Base-by-base conservation (phyloP, 78 protist species). In the Dictyostelium intermedium region DNA sequence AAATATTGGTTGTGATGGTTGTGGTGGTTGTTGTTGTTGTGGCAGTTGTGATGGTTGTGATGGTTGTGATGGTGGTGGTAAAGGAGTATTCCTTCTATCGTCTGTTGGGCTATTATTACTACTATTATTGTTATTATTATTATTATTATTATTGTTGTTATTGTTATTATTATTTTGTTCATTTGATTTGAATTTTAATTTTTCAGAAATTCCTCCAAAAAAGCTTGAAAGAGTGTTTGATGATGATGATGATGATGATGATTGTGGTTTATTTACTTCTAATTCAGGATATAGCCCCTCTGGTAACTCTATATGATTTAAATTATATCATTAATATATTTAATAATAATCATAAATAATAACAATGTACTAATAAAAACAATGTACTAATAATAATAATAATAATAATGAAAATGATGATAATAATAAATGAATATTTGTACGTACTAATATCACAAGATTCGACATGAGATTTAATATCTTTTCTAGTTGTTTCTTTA, bases 391-490 rank as follows among this genome's bases (percentile, higher is more conserved):
- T n/a, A n/a, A n/a, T n/a, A n/a, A n/a, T 50, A 50, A 5, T 27
- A 66, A n/a, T 23, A 23, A 8, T 66, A 23, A 23, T 23, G 11
- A 66, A 35, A 5, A 78, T 20, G 10, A 9, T n/a, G n/a, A 78
- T 4, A 78, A 16, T 78, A 9, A 78, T 32, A n/a, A 5, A 41
- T 5, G 2, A 9, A 78, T n/a, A 16, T 13, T 18, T 4, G 61
- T 32, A 83, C 82, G 50, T 84, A 84, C 84, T 76, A 23, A 89
- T 89, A 13, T 10, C 34, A 89, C 93, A 89, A 4, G 93, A 80
- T 43, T 50, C 83, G 7, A 89, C 93, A 66, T 89, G 93, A 1
- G 25, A 30, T 27, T 63, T 41, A 14, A 89, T 56, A n/a, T 89
- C 93, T 43, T 89, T 89, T 80, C 93, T 78, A 23, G 93, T 89